phyloP scores from a whole-genome alignment of 2,329 filamentous ascomycete genomes.

The Aspergillus intermedius region DNA sequence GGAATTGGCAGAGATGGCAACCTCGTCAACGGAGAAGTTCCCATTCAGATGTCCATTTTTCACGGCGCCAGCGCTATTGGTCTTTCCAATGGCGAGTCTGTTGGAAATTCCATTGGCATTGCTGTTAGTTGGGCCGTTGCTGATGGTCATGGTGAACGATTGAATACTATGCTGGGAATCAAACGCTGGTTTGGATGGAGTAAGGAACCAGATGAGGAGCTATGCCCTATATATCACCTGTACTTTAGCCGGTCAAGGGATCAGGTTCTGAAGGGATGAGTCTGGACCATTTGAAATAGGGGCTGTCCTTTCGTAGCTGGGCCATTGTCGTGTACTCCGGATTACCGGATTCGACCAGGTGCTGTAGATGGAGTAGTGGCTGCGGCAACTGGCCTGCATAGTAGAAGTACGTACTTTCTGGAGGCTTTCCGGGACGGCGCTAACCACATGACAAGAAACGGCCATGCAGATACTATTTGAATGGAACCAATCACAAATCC shows the following conservation, averaged over 20 bases:
- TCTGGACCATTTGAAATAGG: background rate
- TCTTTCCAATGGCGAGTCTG: background rate
- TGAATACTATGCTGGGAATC: background rate
- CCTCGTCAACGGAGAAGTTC: slow-evolving; percentile 6
- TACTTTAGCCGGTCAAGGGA: background rate
- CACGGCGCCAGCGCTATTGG: background rate
- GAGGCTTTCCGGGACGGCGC: too few relatives aligned
- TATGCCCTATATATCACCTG: background rate
- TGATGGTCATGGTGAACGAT: background rate
- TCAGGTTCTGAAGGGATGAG: background rate
- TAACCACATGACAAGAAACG: too few relatives aligned
- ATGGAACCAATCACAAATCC: too few relatives aligned
- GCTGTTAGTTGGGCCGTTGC: background rate
- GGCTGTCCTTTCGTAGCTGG: too few relatives aligned
- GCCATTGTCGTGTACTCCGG: too few relatives aligned
- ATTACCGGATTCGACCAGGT: too few relatives aligned
- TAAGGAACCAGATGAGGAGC: background rate
- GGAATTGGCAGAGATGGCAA: slow-evolving; percentile 9
- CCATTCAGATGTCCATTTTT: background rate
- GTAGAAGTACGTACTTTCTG: too few relatives aligned
- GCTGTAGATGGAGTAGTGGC: too few relatives aligned
- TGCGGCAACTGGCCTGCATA: too few relatives aligned
- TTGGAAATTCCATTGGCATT: background rate
- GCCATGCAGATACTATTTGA: too few relatives aligned
- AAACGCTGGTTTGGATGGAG: background rate